These are phyloP conservation scores for Beauveria bassiana DNA, from an alignment of 2,329 filamentous ascomycete species.

Conservation along the genomic window DNA sequence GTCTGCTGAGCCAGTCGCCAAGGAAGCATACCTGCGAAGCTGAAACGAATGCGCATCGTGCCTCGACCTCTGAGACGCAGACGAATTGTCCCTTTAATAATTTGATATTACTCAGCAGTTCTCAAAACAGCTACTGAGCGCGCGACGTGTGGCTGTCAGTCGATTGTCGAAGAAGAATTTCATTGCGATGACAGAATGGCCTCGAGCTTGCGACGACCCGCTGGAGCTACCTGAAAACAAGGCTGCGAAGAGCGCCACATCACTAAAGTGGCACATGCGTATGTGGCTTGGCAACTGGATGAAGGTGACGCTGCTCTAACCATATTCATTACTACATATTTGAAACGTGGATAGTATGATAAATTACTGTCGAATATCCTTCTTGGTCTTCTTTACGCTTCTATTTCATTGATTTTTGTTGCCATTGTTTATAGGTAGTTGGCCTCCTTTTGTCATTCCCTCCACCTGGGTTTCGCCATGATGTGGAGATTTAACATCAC, in stretches of 20 bases:
- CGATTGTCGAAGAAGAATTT: neutral
- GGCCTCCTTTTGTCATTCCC: too few species aligned
- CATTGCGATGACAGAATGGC: neutral
- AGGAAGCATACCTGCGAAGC: conserved; percentile 66
- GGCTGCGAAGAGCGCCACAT: conserved; percentile 1
- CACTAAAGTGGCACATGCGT: neutral
- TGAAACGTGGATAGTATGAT: too few species aligned
- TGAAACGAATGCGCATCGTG: conserved; percentile 75
- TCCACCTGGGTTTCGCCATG: too few species aligned
- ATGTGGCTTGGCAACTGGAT: neutral
- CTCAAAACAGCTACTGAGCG: conserved; percentile 1
- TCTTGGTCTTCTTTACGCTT: neutral
- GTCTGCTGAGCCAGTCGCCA: neutral
- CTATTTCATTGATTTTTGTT: too few species aligned
- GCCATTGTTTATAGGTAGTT: too few species aligned
- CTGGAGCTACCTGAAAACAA: neutral
- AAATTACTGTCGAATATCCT: neutral
- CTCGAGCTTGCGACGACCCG: neutral
- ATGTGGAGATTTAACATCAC: too few species aligned
- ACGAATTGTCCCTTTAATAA: neutral
- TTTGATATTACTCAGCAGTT: neutral
- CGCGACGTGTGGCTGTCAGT: neutral
- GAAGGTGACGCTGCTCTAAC: too few species aligned
- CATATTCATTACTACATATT: too few species aligned
- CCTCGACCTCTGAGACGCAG: too few species aligned